A percentile compares a stretch with the other conserved stretches of the same genome.
Conservation (phyloP, 2,329 filamentous ascomycete genomes). For the Trichoderma sp. region DNA sequence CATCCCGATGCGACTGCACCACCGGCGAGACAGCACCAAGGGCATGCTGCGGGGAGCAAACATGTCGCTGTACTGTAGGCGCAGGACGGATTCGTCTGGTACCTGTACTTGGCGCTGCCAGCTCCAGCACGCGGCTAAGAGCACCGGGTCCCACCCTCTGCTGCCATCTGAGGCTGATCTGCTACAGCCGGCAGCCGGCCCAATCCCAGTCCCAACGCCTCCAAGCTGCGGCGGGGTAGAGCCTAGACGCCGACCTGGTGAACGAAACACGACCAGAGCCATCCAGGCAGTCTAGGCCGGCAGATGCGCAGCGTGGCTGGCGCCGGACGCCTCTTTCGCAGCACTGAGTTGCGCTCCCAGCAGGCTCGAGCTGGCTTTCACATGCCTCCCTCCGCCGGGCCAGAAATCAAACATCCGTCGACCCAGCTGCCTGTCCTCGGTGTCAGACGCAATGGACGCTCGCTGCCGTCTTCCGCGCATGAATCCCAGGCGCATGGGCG, state of each 20-base stretch:
- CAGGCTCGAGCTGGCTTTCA: background rate
- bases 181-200: constrained; percentile 1
- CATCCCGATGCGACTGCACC: background rate
- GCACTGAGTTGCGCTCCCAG: background rate
- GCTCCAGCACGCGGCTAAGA: background rate
- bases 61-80: background rate
- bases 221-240: background rate
- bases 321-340: background rate
- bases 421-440: constrained; percentile 1
- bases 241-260: background rate
- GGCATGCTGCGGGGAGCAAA: too few species aligned
- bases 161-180: background rate
- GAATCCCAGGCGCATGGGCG: background rate
- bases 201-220: constrained; percentile 2
- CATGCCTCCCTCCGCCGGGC: background rate
- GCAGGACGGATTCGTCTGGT: background rate
- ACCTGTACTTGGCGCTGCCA: background rate
- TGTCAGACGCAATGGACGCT: background rate
- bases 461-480: background rate
- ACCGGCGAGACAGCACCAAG: too few species aligned
- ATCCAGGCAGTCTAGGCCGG: background rate
- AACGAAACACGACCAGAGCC: background rate
- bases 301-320: background rate
- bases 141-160: background rate
- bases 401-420: background rate